Evolutionary conservation across 768 basidiomycete species (phyloP).

Genomic region (Boletales sp.): DNA sequence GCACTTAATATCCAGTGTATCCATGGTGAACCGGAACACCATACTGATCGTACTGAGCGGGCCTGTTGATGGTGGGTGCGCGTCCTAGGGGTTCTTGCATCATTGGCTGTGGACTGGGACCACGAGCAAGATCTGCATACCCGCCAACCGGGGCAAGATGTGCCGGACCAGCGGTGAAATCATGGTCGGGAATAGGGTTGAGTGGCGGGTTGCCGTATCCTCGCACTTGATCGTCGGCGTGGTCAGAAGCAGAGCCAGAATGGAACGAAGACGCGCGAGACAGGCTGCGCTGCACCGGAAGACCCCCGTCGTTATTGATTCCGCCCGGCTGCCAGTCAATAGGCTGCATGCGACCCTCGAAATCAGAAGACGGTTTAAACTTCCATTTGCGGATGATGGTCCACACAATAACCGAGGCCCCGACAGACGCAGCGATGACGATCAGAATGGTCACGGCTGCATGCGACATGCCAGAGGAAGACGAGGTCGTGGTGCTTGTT

Average conservation of each 20-base stretch:
- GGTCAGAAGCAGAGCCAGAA: constrained; percentile 40
- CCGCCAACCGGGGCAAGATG: constrained; percentile 67
- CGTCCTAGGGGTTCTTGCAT: constrained; percentile 38
- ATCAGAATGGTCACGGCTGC: constrained; percentile 60
- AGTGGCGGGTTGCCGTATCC: constrained; percentile 32
- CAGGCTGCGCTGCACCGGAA: constrained; percentile 43
- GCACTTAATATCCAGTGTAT: constrained; percentile 22
- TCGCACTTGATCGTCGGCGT: constrained; percentile 32
- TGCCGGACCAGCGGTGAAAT: constrained; percentile 65
- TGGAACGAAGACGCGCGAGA: constrained; percentile 72
- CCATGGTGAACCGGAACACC: constrained; percentile 60
- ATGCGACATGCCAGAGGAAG: constrained; percentile 38
- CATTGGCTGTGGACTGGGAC: constrained; percentile 62
- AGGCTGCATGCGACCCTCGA: constrained; percentile 81
- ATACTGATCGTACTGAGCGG: constrained; percentile 48
- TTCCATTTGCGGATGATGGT: constrained; percentile 93
- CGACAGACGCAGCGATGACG: constrained; percentile 64
- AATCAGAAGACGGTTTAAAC: constrained; percentile 73
- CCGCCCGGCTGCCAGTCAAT: constrained; percentile 81
- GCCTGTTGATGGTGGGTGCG: constrained; percentile 43
- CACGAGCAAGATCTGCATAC: constrained; percentile 79
- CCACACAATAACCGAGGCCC: constrained; percentile 72
- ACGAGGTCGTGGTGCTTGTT: constrained; percentile 10
- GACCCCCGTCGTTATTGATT: constrained; percentile 40
- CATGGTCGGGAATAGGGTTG: constrained; percentile 62